A percentile compares a stretch with the other conserved stretches of the same genome.
Conservation (phyloP, 2,329 filamentous ascomycete species). For the Acrocalymma vagum region DNA sequence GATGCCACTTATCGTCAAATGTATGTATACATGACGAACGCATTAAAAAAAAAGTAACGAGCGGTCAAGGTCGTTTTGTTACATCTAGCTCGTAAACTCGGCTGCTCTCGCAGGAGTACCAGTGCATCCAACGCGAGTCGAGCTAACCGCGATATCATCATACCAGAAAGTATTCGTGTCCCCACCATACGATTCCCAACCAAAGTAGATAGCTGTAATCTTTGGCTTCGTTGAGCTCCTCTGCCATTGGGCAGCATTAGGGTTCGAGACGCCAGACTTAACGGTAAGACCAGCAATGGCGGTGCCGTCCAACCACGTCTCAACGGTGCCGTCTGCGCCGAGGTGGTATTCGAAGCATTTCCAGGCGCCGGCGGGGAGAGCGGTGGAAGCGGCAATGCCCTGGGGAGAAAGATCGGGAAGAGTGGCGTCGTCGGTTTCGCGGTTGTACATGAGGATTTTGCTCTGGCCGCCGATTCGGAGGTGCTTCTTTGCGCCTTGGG, state of each 20-base stretch:
- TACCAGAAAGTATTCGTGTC: slow-evolving; percentile 71
- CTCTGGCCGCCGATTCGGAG: slow-evolving; percentile 69
- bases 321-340: slow-evolving; percentile 64
- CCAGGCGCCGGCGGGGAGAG: slow-evolving; percentile 62
- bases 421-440: slow-evolving; percentile 69
- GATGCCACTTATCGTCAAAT: too few relatives aligned
- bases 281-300: slow-evolving; percentile 62
- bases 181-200: slow-evolving; percentile 70
- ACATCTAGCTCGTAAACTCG: too few relatives aligned
- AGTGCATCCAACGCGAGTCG: slow-evolving; percentile 59
- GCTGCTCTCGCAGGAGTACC: too few relatives aligned
- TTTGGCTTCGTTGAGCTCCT: slow-evolving; percentile 60
- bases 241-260: slow-evolving; percentile 63
- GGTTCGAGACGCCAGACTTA: slow-evolving; percentile 58
- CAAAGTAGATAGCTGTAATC: slow-evolving; percentile 66
- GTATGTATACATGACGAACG: too few relatives aligned
- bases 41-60: too few relatives aligned
- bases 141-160: slow-evolving; percentile 64
- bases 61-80: too few relatives aligned
- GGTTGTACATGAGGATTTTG: slow-evolving; percentile 71
- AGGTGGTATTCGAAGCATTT: slow-evolving; percentile 70
- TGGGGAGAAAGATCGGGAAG: slow-evolving; percentile 68
- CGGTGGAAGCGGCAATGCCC: slow-evolving; percentile 63
- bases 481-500: slow-evolving; percentile 65
- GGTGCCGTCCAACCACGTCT: slow-evolving; percentile 67